Base-by-base conservation (phyloP, 345 rosid species). In the Acer yangbiense region DNA sequence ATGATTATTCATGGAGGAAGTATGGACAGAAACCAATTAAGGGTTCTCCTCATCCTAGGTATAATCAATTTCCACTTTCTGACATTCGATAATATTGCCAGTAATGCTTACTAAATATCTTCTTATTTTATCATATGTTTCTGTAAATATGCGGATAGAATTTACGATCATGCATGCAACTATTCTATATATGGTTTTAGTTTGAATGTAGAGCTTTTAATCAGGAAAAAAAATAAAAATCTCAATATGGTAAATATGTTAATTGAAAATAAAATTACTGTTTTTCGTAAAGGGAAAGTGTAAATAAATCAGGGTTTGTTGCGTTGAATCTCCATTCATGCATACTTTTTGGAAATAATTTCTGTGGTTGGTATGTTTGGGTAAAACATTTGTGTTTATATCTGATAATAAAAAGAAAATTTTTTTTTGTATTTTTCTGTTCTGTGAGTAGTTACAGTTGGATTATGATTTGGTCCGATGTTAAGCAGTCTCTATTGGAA, bases 21-120 rank as follows among this genome's bases (percentile, higher is more conserved):
- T 92, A 92, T 43, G 97, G 97, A 41, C 97, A 92, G 80, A 92
- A 92, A 80, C 97, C 97, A 32, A 92, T 92, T 71, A 92, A 92
- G 84, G 97, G 97, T 52, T 92, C 97, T 78, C 97, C 97, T 80
- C 90, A 92, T 67, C 97, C 97, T 20, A 86, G 97, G 97, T 92
- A 88, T 74, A 44, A 39, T 75, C 17, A 4, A 13, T 18, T 63
- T 65, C 17, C 43, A 10, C 20, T 72, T n/a, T n/a, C 58, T 23
- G 44, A 17, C 39, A 25, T 48, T 27, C 16, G 77, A 48, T 68
- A 75, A 65, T 21, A 46, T 21, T 66, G 64, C 74, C 27, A 32
- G 21, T 54, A n/a, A 3, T 58, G 21, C 16, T 16, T n/a, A 27
- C 0, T n/a, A 63, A 14, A 16, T 39, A 50, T 69, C 16, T 43